phyloP scores from a whole-genome alignment of 2,329 filamentous ascomycete genomes.

The Clonostachys chloroleuca region DNA sequence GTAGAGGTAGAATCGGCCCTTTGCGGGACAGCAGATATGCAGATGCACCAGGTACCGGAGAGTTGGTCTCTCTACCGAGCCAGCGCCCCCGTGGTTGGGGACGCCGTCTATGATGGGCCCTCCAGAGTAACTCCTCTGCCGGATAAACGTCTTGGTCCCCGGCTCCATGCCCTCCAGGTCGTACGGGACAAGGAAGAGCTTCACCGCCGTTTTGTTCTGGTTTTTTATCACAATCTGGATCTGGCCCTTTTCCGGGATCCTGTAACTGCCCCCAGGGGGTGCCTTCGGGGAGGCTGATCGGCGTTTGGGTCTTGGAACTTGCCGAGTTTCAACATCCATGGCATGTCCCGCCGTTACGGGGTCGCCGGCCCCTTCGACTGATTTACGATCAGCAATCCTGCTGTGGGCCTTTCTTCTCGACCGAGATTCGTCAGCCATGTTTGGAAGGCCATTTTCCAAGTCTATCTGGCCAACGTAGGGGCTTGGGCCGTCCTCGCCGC shows the following conservation, averaged over 20 bases:
- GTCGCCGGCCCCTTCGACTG: constrained; percentile 15
- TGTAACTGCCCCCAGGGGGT: constrained; percentile 84
- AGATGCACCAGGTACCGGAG: constrained; percentile 88
- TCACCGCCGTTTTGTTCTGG: constrained; percentile 96
- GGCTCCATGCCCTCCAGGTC: constrained; percentile 89
- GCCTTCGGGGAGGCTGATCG: constrained; percentile 47
- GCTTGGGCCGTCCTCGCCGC: constrained; percentile 80
- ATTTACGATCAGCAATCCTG: constrained; percentile 30
- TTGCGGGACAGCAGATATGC: constrained; percentile 84
- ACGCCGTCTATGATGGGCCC: constrained; percentile 75
- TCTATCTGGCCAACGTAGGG: constrained; percentile 95
- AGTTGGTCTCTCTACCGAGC: constrained; percentile 55
- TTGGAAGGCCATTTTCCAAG: constrained; percentile 72
- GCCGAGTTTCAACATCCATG: constrained; percentile 22
- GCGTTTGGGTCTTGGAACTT: constrained; percentile 37
- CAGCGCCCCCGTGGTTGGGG: constrained; percentile 14
- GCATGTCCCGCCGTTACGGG: constrained; percentile 8
- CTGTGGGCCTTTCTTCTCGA: constrained; percentile 43
- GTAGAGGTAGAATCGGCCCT: constrained; percentile 84
- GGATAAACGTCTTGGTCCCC: constrained; percentile 91
- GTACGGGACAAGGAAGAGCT: constrained; percentile 91
- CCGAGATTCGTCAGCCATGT: constrained; percentile 39
- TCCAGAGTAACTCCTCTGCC: constrained; percentile 88
- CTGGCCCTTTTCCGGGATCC: constrained; percentile 90
- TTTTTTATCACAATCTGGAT: constrained; percentile 98